These are phyloP conservation scores for Russula sp. DNA, from an alignment of 768 basidiomycete genomes.

Conservation along the genomic window DNA sequence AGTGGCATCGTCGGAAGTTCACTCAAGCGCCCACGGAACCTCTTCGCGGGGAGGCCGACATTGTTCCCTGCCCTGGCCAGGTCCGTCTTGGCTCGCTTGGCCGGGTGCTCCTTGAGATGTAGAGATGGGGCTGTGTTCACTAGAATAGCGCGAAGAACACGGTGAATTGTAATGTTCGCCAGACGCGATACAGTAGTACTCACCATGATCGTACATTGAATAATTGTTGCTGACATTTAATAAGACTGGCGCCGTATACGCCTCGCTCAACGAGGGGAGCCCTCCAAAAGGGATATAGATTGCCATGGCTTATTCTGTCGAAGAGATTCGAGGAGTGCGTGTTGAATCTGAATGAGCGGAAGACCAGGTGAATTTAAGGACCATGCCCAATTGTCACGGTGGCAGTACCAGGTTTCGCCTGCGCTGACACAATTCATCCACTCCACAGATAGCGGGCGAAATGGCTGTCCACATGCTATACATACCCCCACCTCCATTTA, in stretches of 20 bases:
- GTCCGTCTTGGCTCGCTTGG: background rate
- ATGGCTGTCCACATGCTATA: too few species aligned
- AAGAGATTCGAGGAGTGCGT: background rate
- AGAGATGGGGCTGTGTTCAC: background rate
- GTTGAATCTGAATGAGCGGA: background rate
- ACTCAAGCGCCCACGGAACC: slow-evolving; percentile 8
- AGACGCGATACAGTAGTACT: background rate
- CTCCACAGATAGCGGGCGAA: too few species aligned
- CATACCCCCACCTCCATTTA: too few species aligned
- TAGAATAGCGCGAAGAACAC: background rate
- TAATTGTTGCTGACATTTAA: background rate
- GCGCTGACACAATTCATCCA: background rate
- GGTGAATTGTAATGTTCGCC: background rate
- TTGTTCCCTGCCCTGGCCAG: too few species aligned
- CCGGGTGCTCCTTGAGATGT: background rate
- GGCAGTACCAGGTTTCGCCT: background rate
- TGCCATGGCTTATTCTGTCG: background rate
- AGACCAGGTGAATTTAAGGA: background rate
- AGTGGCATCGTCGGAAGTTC: slow-evolving; percentile 23
- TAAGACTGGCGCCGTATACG: background rate
- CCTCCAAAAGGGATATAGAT: background rate
- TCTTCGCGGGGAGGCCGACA: background rate
- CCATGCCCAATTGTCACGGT: background rate
- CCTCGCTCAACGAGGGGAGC: background rate
- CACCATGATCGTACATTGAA: background rate